Conservation (phyloP, 352 stramenopile species). For the Globisporangium uncinulatum region DNA sequence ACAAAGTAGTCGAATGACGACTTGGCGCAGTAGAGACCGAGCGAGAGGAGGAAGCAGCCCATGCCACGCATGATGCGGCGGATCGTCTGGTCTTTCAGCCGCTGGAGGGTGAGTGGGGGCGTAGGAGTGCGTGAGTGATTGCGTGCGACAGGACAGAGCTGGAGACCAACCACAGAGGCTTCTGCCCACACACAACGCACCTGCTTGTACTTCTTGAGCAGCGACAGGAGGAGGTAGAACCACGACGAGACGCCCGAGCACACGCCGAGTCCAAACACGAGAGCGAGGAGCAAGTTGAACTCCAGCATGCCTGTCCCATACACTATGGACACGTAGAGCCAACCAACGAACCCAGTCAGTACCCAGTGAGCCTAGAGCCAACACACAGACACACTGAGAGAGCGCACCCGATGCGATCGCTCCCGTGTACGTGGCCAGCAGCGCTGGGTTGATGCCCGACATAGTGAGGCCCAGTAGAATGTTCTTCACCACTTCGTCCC, state of each 20-base stretch:
- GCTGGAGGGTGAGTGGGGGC: conserved; percentile 22
- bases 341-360: too few relatives aligned
- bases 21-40: conserved; percentile 79
- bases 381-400: background rate
- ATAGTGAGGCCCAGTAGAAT: conserved; percentile 83
- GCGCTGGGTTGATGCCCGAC: conserved; percentile 82
- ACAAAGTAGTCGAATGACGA: conserved; percentile 85
- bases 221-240: conserved; percentile 83
- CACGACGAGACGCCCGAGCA: conserved; percentile 84
- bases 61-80: conserved; percentile 78
- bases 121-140: background rate
- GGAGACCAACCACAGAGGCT: too few relatives aligned
- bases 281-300: conserved; percentile 77
- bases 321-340: conserved; percentile 51
- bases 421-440: conserved; percentile 83
- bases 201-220: conserved; percentile 89
- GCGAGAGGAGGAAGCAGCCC: conserved; percentile 75
- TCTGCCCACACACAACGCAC: conserved; percentile 27
- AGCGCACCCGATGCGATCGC: conserved; percentile 76
- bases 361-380: too few relatives aligned
- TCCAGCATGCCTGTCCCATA: conserved; percentile 84
- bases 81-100: conserved; percentile 83
- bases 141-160: background rate
- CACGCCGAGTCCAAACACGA: conserved; percentile 82
- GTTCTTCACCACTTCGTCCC: conserved; percentile 75